phyloP scores from a whole-genome alignment of 768 basidiomycete species.

The Wakefieldia striispora region DNA sequence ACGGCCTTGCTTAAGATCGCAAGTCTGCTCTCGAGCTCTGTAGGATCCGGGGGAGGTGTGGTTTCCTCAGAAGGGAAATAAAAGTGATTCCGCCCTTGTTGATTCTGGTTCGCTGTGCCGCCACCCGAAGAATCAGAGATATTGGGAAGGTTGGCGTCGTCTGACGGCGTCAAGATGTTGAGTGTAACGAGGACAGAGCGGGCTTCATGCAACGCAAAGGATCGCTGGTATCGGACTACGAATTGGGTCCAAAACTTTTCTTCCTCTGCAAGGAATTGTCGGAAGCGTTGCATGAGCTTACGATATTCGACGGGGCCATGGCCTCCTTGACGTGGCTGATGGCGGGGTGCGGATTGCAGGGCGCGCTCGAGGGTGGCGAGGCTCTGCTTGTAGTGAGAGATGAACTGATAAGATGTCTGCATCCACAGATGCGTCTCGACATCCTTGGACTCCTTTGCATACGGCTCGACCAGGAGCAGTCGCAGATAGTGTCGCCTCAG shows the following conservation, averaged over 20 bases:
- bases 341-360: constrained; percentile 41
- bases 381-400: constrained; percentile 76
- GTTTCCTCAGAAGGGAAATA: constrained; percentile 62
- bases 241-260: constrained; percentile 90
- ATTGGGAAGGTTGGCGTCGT: constrained; percentile 33
- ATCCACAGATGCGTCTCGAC: constrained; percentile 87
- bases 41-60: constrained; percentile 36
- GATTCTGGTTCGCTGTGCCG: constrained; percentile 20
- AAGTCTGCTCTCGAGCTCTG: constrained; percentile 54
- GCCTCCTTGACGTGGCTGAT: constrained; percentile 37
- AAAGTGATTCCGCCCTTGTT: constrained; percentile 52
- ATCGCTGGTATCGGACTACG: constrained; percentile 67
- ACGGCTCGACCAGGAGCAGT: constrained; percentile 66
- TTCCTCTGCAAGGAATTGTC: constrained; percentile 85
- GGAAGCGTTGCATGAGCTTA: constrained; percentile 84
- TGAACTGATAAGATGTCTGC: constrained; percentile 87
- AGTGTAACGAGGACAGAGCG: constrained; percentile 55
- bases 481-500: constrained; percentile 69
- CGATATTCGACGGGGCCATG: constrained; percentile 78
- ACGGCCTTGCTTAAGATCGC: constrained; percentile 82
- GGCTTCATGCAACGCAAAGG: constrained; percentile 69
- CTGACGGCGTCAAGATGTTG: constrained; percentile 45
- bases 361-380: constrained; percentile 65
- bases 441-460: constrained; percentile 72
- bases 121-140: constrained; percentile 15